These are phyloP conservation scores for Lasiosphaeris hirsuta DNA, from an alignment of 495 filamentous ascomycete genomes.

Conservation along the genomic window DNA sequence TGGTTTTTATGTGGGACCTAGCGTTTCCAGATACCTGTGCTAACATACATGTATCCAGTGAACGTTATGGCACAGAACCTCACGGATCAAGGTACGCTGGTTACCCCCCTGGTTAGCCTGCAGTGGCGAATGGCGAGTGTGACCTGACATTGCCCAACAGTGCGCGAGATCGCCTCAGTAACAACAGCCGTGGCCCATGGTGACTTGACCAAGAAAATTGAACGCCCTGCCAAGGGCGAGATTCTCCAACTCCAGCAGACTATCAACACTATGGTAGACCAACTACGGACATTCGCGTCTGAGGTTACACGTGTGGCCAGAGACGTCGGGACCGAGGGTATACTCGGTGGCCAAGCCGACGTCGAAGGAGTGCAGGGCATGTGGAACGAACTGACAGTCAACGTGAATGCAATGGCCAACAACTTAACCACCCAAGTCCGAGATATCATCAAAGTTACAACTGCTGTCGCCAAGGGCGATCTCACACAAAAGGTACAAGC, in stretches of 20 bases:
- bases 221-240: conserved; percentile 89
- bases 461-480: conserved; percentile 93
- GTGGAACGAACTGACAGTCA: conserved; percentile 97
- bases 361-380: conserved; percentile 79
- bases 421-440: conserved; percentile 97
- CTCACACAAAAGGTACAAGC: conserved; percentile 96
- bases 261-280: conserved; percentile 99
- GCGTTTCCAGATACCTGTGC: neutral
- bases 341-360: conserved; percentile 93
- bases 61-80: conserved; percentile 92
- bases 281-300: conserved; percentile 92
- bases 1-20: conserved; percentile 8
- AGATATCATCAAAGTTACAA: conserved; percentile 98
- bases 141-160: conserved; percentile 29
- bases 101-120: too few species aligned
- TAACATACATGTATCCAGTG: conserved; percentile 51
- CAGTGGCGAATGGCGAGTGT: neutral
- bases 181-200: conserved; percentile 96
- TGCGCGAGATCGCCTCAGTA: conserved; percentile 95
- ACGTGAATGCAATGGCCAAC: conserved; percentile 98
- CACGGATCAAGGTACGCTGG: conserved; percentile 52
- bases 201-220: conserved; percentile 94
- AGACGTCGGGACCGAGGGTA: conserved; percentile 96
- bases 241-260: conserved; percentile 96
- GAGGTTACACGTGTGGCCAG: conserved; percentile 95